These are phyloP conservation scores for Inosperma sp. DNA, from an alignment of 768 basidiomycete genomes.

Conservation along the genomic window DNA sequence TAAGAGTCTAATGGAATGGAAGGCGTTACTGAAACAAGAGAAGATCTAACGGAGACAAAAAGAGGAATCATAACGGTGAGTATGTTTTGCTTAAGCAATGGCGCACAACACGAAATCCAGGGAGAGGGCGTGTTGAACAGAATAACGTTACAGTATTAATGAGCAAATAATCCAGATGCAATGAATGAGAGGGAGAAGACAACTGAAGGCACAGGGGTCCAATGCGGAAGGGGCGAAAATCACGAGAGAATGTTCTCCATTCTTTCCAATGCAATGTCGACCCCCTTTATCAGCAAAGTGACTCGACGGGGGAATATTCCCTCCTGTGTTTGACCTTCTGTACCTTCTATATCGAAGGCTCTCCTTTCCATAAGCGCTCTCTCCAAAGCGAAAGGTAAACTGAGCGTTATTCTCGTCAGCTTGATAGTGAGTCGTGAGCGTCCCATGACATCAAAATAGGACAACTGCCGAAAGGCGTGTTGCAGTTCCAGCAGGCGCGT, in stretches of 20 bases:
- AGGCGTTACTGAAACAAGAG: too few species aligned
- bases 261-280: constrained; percentile 59
- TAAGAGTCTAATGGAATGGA: too few species aligned
- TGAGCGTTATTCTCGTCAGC: constrained; percentile 71
- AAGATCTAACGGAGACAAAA: too few species aligned
- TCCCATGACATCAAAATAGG: constrained; percentile 73
- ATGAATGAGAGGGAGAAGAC: not conserved
- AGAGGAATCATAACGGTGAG: too few species aligned
- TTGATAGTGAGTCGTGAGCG: constrained; percentile 74
- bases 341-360: constrained; percentile 14
- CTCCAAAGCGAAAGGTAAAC: constrained; percentile 70
- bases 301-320: constrained; percentile 52
- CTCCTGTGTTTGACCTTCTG: constrained; percentile 13
- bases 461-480: constrained; percentile 65
- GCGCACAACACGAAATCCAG: too few species aligned
- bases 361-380: constrained; percentile 54
- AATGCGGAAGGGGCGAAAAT: constrained; percentile 3
- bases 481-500: constrained; percentile 80
- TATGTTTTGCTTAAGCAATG: too few species aligned
- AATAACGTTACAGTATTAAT: too few species aligned
- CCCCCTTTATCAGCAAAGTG: constrained; percentile 54
- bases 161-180: not conserved
- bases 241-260: constrained; percentile 56
- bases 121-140: too few species aligned
- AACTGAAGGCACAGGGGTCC: not conserved